These are phyloP conservation scores for Dimocarpus longan DNA, from an alignment of 345 rosid species.

Conservation along the genomic window DNA sequence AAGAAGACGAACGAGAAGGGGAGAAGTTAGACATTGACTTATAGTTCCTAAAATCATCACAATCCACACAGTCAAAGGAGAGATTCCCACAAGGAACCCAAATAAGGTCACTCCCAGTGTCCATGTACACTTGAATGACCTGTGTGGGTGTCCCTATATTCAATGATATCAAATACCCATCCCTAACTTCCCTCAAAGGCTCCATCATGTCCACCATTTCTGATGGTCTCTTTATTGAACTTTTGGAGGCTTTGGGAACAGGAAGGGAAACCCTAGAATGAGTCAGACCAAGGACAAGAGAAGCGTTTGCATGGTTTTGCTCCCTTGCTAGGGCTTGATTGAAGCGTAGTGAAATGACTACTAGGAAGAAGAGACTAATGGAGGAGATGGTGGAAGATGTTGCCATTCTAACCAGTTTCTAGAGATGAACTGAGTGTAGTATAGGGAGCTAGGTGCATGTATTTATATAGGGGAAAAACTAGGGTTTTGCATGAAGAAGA, in stretches of 20 bases:
- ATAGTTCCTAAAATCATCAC: slow-evolving; percentile 57
- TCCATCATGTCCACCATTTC: slow-evolving; percentile 43
- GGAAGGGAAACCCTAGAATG: slow-evolving; percentile 46
- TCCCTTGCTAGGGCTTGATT: slow-evolving; percentile 40
- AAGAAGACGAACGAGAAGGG: slow-evolving; percentile 66
- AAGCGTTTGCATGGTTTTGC: slow-evolving; percentile 26
- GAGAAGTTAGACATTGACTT: slow-evolving; percentile 49
- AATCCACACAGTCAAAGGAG: slow-evolving; percentile 70
- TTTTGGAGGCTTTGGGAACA: slow-evolving; percentile 32
- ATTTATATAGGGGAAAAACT: slow-evolving; percentile 25
- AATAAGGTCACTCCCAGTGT: slow-evolving; percentile 88
- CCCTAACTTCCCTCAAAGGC: slow-evolving; percentile 68
- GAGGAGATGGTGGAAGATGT: slow-evolving; percentile 5
- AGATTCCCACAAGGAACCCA: slow-evolving; percentile 92
- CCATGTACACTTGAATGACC: slow-evolving; percentile 72
- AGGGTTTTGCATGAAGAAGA: background rate
- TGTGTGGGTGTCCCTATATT: slow-evolving; percentile 81
- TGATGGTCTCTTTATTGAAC: slow-evolving; percentile 28
- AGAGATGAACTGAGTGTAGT: slow-evolving; percentile 7
- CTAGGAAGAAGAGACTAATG: slow-evolving; percentile 32
- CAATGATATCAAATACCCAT: slow-evolving; percentile 73
- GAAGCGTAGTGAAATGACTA: slow-evolving; percentile 12
- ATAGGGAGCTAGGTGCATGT: background rate
- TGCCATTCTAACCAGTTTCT: slow-evolving; percentile 19
- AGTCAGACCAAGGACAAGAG: slow-evolving; percentile 55